A percentile compares a stretch with the other conserved stretches of the same genome.
Evolutionary conservation across 257 asterid genomes (phyloP).

Genomic region (Solanum chiquidenum): DNA sequence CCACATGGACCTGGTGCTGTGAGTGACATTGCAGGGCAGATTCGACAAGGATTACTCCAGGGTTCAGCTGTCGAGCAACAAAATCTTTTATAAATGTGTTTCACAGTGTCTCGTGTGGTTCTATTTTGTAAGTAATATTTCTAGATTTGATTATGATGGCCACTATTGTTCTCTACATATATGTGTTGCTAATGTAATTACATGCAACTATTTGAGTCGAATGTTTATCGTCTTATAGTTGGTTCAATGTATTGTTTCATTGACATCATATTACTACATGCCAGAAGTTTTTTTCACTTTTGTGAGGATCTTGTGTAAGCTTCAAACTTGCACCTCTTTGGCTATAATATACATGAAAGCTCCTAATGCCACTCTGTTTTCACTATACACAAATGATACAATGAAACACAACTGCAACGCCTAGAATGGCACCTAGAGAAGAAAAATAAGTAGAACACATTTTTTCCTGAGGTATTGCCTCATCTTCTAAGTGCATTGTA

Average conservation of each 20-base stretch:
- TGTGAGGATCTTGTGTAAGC: not conserved
- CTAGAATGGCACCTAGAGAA: not conserved
- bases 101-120: not conserved
- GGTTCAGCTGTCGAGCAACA: constrained; percentile 8
- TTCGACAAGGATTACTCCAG: constrained; percentile 44
- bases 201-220: not conserved
- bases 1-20: constrained; percentile 59
- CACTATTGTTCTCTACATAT: not conserved
- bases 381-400: not conserved
- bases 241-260: not conserved
- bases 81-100: not conserved
- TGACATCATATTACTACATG: not conserved
- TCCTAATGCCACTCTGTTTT: not conserved
- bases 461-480: not conserved
- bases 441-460: not conserved
- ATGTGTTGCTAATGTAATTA: not conserved
- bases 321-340: not conserved
- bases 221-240: not conserved
- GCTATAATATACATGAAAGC: not conserved
- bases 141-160: not conserved
- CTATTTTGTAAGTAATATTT: not conserved
- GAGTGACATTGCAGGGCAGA: constrained; percentile 36
- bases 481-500: too few species aligned
- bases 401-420: not conserved
- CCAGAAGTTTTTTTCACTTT: not conserved